phyloP scores from a whole-genome alignment of 495 filamentous ascomycete genomes.

The Penicillium turbatum region DNA sequence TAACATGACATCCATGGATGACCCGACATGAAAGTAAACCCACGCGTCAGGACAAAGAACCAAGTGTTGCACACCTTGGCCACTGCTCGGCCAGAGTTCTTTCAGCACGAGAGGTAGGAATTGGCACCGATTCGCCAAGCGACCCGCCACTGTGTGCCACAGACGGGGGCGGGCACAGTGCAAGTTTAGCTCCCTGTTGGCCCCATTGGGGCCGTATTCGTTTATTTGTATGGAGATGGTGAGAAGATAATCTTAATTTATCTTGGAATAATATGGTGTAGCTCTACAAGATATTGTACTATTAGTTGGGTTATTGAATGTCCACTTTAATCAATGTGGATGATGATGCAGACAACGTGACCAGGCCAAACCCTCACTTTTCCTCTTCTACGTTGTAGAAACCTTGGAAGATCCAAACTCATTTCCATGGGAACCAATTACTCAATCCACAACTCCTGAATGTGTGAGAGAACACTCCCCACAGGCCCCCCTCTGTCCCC shows the following conservation, averaged over 20 bases:
- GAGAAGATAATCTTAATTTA: too few relatives aligned
- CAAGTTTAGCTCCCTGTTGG: not conserved
- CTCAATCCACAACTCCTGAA: not conserved
- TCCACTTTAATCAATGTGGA: too few relatives aligned
- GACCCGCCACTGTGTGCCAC: not conserved
- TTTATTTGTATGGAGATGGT: not conserved
- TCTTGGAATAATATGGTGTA: too few relatives aligned
- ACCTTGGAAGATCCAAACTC: too few relatives aligned
- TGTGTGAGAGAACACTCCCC: too few relatives aligned
- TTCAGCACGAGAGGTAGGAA: not conserved
- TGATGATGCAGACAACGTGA: too few relatives aligned
- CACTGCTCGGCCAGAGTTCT: not conserved
- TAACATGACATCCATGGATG: too few relatives aligned
- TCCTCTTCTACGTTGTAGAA: too few relatives aligned
- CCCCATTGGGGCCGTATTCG: not conserved
- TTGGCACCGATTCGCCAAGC: slow-evolving; percentile 3
- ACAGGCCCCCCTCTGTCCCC: too few relatives aligned
- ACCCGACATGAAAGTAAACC: too few relatives aligned
- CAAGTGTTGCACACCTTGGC: not conserved
- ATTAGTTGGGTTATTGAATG: too few relatives aligned
- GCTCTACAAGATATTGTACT: too few relatives aligned
- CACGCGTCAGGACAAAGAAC: not conserved
- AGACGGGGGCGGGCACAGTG: not conserved
- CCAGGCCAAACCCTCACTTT: not conserved
- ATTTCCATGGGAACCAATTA: not conserved